phyloP scores from a whole-genome alignment of 805 yeast genomes.

The Candida taoyuanica region DNA sequence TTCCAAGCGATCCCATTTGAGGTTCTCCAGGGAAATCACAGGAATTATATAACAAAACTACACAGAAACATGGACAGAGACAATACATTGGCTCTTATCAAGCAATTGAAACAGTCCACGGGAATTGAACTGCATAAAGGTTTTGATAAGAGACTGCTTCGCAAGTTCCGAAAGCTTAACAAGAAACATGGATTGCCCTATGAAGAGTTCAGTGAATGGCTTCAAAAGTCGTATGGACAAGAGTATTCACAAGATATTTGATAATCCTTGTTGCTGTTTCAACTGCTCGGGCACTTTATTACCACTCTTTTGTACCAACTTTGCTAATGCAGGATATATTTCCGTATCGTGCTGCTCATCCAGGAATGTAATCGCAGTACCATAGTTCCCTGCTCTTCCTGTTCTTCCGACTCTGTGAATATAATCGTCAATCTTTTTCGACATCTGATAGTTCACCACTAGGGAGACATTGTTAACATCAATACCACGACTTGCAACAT shows the following conservation, averaged over 20 bases:
- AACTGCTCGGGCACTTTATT: conserved; percentile 22
- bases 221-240: too few species aligned
- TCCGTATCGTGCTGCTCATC: conserved; percentile 66
- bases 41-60: conserved; percentile 6
- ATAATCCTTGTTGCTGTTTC: too few species aligned
- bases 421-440: conserved; percentile 72
- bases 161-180: too few species aligned
- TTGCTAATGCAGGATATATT: conserved; percentile 20
- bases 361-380: conserved; percentile 72
- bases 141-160: too few species aligned
- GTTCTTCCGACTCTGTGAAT: conserved; percentile 95
- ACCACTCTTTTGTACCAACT: conserved; percentile 20
- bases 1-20: not conserved
- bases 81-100: conserved; percentile 2
- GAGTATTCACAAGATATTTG: too few species aligned
- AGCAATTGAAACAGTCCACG: too few species aligned
- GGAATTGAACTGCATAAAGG: too few species aligned
- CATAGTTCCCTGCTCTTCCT: conserved; percentile 86
- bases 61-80: not conserved
- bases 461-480: conserved; percentile 85
- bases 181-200: too few species aligned
- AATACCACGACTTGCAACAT: conserved; percentile 93
- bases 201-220: too few species aligned
- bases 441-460: conserved; percentile 85
- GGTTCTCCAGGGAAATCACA: not conserved